phyloP scores from a whole-genome alignment of 306 rosid genomes.

The Albizia julibrissin region DNA sequence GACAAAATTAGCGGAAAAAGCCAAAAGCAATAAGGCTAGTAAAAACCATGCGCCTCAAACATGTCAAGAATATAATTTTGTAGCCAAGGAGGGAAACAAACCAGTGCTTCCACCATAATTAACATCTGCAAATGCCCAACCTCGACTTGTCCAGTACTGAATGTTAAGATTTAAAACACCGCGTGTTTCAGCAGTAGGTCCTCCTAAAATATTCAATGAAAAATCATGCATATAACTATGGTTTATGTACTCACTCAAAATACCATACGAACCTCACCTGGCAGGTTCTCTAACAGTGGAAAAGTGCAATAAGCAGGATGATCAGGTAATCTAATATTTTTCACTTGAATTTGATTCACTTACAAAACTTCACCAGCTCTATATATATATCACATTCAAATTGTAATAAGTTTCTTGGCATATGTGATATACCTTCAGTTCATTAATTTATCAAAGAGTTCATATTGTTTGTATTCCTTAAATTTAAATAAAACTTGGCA shows the following conservation, averaged over 20 bases:
- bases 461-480: neutral
- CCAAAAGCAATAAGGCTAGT: neutral
- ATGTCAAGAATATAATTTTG: conserved; percentile 26
- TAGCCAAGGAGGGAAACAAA: conserved; percentile 50
- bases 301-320: conserved; percentile 10
- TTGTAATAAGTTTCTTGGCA: conserved; percentile 1
- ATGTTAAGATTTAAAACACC: conserved; percentile 71
- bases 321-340: neutral
- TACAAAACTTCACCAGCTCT: conserved; percentile 11
- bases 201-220: conserved; percentile 66
- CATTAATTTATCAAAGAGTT: neutral
- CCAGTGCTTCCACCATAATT: conserved; percentile 99
- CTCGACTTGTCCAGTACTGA: conserved; percentile 96
- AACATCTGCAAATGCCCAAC: conserved; percentile 90
- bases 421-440: neutral
- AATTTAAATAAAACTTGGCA: neutral
- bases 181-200: conserved; percentile 83
- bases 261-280: conserved; percentile 13
- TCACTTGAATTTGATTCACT: conserved; percentile 7
- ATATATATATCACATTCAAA: conserved; percentile 1
- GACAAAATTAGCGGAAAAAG: neutral
- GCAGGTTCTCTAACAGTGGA: conserved; percentile 9
- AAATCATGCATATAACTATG: neutral
- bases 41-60: neutral
- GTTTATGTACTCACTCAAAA: conserved; percentile 3